Evolutionary conservation across 805 yeast species (phyloP).

Genomic region (Kodamaea fukazawae): DNA sequence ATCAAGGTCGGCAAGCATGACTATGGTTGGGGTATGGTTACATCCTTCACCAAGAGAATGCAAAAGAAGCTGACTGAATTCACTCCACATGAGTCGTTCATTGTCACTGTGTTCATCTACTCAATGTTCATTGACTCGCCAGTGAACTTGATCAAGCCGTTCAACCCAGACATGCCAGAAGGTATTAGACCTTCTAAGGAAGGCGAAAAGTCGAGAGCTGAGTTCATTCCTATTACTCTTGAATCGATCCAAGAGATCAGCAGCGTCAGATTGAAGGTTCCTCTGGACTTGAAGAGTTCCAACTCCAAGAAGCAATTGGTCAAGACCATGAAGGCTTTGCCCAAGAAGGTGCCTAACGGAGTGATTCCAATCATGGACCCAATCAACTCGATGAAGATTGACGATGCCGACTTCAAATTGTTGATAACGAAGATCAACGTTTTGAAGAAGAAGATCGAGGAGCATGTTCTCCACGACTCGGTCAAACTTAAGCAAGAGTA

Average conservation of each 20-base stretch:
- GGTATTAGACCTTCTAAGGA: conserved; percentile 82
- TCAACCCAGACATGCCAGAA: conserved; percentile 74
- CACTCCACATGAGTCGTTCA: conserved; percentile 85
- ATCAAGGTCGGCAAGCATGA: conserved; percentile 58
- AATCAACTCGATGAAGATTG: conserved; percentile 86
- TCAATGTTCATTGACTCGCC: conserved; percentile 82
- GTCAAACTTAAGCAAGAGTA: conserved; percentile 62
- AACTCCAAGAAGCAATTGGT: conserved; percentile 58
- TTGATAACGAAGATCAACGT: conserved; percentile 78
- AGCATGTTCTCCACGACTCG: conserved; percentile 67
- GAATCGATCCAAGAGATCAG: conserved; percentile 73
- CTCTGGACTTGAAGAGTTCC: conserved; percentile 62
- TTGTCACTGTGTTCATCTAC: conserved; percentile 79
- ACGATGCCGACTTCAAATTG: conserved; percentile 70
- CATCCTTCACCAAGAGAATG: conserved; percentile 68
- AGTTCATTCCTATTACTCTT: conserved; percentile 81
- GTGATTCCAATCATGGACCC: conserved; percentile 85
- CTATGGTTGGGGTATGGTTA: conserved; percentile 97
- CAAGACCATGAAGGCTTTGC: conserved; percentile 77
- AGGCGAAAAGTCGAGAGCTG: conserved; percentile 70
- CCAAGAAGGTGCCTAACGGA: conserved; percentile 83
- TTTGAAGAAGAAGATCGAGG: conserved; percentile 66
- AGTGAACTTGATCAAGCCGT: conserved; percentile 72
- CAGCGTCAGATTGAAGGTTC: conserved; percentile 76
- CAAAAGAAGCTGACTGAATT: conserved; percentile 57